Base-by-base conservation (phyloP, 2,329 filamentous ascomycete species). In the Exophiala mesophila region DNA sequence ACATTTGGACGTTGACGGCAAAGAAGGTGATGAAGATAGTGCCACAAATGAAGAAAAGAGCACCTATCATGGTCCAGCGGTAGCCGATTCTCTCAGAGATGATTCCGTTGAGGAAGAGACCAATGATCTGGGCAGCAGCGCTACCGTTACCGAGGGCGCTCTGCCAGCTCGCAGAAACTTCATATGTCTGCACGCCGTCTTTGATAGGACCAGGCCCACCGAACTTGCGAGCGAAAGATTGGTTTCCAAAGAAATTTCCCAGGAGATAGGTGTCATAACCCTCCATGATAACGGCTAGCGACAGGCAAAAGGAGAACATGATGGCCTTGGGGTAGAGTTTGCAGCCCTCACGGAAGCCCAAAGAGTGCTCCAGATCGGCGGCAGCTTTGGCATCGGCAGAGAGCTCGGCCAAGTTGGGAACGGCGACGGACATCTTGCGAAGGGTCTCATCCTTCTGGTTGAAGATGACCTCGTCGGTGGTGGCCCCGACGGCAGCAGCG, bases 281-380 rank as follows among this genome's bases (percentile, higher is more conserved):
- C 26, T 53, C 51, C 53, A 57, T 55, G 43, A 55, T 50, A 31
- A 57, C 48, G n/a, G 54, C 52, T 8, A 54, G 35, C 10, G 50
- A 53, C n/a, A 53, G 45, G 30, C 41, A 44, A 30, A 53, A 50
- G 24, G 50, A 53, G 33, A 50, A 53, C 40, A 53, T 23, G 21
- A 53, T 53, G 28, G 50, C 50, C 69, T 94, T 92, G 45, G 87
- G 88, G 60, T 95, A 95, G 21, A 92, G 73, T 58, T 73, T 79
- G 62, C 94, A 73, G 48, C 87, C 88, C 68, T 94, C 79, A 59
- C 77, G 59, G 20, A 75, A 54, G 26, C 49, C 49, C 53, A 55
- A 52, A 17, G 40, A 52, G 30, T 41, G 46, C 36, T 55, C 53
- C 15, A 49, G 40, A 3, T 52, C 40, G 17, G 51, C 52, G 23